These are phyloP conservation scores for Ceratobasidium sp. DNA, from an alignment of 1,284 basidiomycete genomes.

Conservation along the genomic window DNA sequence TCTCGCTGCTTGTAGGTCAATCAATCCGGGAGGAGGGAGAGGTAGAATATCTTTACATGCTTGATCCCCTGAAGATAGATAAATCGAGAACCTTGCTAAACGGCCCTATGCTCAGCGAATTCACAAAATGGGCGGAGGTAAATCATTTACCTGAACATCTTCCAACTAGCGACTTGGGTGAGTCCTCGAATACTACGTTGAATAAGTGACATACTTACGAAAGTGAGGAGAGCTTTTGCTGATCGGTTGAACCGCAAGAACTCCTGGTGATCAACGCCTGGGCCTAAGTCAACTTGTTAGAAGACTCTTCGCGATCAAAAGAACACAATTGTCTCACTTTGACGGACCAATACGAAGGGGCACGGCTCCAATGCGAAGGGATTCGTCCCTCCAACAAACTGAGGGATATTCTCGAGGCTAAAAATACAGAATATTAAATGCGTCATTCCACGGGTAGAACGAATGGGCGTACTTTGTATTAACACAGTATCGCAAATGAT, in stretches of 20 bases:
- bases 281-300: neutral
- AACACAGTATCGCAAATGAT: slow-evolving; percentile 7
- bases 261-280: slow-evolving; percentile 11
- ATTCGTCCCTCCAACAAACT: neutral
- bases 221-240: neutral
- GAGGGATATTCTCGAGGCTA: neutral
- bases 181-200: neutral
- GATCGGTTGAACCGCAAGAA: slow-evolving; percentile 9
- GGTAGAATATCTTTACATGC: slow-evolving; percentile 1
- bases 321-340: neutral
- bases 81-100: slow-evolving; percentile 8
- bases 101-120: neutral
- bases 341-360: neutral
- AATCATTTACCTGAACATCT: neutral
- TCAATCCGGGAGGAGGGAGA: neutral
- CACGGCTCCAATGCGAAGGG: neutral
- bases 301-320: neutral
- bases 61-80: slow-evolving; percentile 2
- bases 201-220: neutral
- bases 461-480: neutral
- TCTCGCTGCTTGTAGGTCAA: slow-evolving; percentile 3
- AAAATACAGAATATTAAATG: neutral
- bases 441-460: neutral
- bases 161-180: neutral
- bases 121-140: neutral